These are phyloP conservation scores for Rhodamnia rubescens DNA, from an alignment of 345 rosid genomes.

Conservation along the genomic window DNA sequence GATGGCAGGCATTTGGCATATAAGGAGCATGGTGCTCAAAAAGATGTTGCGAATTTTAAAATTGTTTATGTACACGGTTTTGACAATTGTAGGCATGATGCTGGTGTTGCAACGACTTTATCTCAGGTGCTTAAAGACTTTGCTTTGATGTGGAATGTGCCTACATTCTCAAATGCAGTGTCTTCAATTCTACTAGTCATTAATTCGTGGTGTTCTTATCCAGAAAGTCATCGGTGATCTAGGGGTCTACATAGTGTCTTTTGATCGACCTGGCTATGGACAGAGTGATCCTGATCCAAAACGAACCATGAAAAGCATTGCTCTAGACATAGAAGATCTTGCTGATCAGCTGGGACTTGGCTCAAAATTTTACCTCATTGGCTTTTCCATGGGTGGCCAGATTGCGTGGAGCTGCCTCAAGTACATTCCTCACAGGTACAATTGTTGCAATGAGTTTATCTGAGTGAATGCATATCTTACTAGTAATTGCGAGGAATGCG, in stretches of 20 bases:
- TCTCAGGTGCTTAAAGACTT: background rate
- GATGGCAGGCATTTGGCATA: slow-evolving; percentile 15
- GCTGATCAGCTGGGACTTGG: slow-evolving; percentile 14
- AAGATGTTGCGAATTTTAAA: slow-evolving; percentile 3
- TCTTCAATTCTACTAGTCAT: background rate
- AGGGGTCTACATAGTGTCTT: slow-evolving; percentile 8
- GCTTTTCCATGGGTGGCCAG: slow-evolving; percentile 11
- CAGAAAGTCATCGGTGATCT: slow-evolving; percentile 6
- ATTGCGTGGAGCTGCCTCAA: slow-evolving; percentile 9
- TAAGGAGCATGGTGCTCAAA: slow-evolving; percentile 8
- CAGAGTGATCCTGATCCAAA: slow-evolving; percentile 13
- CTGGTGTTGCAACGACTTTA: background rate
- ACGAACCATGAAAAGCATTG: slow-evolving; percentile 4
- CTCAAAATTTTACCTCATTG: slow-evolving; percentile 3
- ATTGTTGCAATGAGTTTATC: background rate
- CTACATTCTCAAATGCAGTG: background rate
- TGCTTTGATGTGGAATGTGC: background rate
- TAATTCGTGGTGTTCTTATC: background rate
- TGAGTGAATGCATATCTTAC: background rate
- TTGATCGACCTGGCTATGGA: slow-evolving; percentile 16
- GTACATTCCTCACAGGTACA: slow-evolving; percentile 12
- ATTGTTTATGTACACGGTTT: slow-evolving; percentile 3
- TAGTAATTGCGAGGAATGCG: background rate
- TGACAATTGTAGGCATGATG: slow-evolving; percentile 5
- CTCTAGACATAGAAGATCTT: slow-evolving; percentile 10